Conservation (phyloP, 2,329 filamentous ascomycete species). For the Microcera coccophila region DNA sequence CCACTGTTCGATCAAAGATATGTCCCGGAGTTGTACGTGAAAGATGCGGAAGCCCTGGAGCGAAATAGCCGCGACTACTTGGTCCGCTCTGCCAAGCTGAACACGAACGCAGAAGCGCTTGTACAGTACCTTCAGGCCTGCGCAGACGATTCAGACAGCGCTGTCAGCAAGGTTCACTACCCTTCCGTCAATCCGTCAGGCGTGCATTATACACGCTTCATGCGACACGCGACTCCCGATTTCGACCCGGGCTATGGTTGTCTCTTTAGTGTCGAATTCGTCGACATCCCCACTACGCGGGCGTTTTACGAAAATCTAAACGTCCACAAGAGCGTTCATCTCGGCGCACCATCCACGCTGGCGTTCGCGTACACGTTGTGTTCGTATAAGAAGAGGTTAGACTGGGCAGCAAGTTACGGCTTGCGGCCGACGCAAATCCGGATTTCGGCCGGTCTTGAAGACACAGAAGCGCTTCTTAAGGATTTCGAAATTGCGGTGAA, state of each 20-base stretch:
- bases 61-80: conserved; percentile 39
- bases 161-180: conserved; percentile 36
- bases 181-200: conserved; percentile 32
- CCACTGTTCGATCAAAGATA: conserved; percentile 10
- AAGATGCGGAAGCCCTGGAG: conserved; percentile 38
- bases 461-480: background rate
- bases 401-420: background rate
- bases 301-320: conserved; percentile 44
- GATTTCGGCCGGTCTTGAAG: conserved; percentile 3
- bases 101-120: conserved; percentile 35
- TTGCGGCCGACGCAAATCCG: conserved; percentile 1
- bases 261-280: conserved; percentile 45
- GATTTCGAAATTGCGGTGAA: background rate
- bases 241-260: conserved; percentile 48
- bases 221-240: conserved; percentile 35
- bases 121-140: conserved; percentile 28
- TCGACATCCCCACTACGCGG: conserved; percentile 27
- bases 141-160: conserved; percentile 17
- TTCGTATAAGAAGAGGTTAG: background rate
- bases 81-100: conserved; percentile 28
- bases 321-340: conserved; percentile 43
- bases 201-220: conserved; percentile 27
- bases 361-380: conserved; percentile 12
- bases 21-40: conserved; percentile 38
- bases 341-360: conserved; percentile 46